These are phyloP conservation scores for Diplocarpon rosae DNA, from an alignment of 2,329 filamentous ascomycete species.

Conservation along the genomic window DNA sequence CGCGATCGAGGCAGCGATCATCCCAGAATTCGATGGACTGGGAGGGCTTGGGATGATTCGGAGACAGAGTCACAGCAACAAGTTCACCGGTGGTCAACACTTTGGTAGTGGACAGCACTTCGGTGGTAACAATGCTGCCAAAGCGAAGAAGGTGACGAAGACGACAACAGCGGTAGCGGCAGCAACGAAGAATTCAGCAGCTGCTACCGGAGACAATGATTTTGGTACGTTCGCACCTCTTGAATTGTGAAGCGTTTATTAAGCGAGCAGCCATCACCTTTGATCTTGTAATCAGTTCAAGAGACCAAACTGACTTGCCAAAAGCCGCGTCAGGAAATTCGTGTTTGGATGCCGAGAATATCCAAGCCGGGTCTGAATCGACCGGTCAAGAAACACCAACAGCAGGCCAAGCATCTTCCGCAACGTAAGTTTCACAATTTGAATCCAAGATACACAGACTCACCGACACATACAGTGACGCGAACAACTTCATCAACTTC, in stretches of 20 bases:
- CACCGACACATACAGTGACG: constrained; percentile 34
- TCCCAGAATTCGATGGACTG: constrained; percentile 5
- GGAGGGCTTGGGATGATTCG: constrained; percentile 1
- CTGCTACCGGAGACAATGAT: constrained; percentile 2
- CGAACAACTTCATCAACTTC: constrained; percentile 23
- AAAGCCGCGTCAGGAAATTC: no score
- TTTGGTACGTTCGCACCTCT: no score
- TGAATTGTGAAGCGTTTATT: no score
- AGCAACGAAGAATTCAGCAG: neutral
- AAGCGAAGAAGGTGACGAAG: neutral
- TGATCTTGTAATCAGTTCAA: no score
- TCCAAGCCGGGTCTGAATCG: no score
- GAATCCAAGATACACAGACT: constrained; percentile 7
- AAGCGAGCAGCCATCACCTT: no score
- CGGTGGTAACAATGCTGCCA: neutral
- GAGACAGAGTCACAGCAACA: constrained; percentile 2
- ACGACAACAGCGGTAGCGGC: neutral
- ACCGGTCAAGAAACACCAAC: constrained; percentile 18
- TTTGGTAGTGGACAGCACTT: neutral
- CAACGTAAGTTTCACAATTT: constrained; percentile 21
- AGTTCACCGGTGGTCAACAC: constrained; percentile 1
- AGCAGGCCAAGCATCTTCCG: constrained; percentile 21
- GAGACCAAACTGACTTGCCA: no score
- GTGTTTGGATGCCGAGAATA: no score
- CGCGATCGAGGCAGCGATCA: constrained; percentile 6